phyloP scores from a whole-genome alignment of 495 filamentous ascomycete genomes.

The Penicillium tannophilum region DNA sequence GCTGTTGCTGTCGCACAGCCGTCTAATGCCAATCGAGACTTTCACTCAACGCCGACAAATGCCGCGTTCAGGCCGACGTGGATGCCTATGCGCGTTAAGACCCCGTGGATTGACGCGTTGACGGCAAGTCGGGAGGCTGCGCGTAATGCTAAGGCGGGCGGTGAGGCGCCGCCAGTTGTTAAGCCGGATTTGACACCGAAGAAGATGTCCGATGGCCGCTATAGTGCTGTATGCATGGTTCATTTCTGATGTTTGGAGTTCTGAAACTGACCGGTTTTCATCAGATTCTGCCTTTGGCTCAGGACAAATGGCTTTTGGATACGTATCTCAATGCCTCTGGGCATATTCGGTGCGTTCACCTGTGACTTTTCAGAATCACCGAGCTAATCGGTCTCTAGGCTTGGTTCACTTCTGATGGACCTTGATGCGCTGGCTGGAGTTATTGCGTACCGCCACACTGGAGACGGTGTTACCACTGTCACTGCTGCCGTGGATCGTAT shows the following conservation, averaged over 20 bases:
- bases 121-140: constrained; percentile 51
- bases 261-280: constrained; percentile 17
- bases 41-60: constrained; percentile 34
- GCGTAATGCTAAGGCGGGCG: constrained; percentile 29
- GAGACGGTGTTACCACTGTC: constrained; percentile 73
- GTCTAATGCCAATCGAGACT: constrained; percentile 23
- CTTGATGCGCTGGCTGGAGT: constrained; percentile 80
- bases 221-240: constrained; percentile 55
- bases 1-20: constrained; percentile 14
- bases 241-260: not conserved
- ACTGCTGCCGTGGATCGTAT: constrained; percentile 83
- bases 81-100: constrained; percentile 61
- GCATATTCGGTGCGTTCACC: constrained; percentile 54
- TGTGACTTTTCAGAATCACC: not conserved
- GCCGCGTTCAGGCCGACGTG: constrained; percentile 37
- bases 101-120: constrained; percentile 71
- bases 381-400: constrained; percentile 32
- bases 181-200: constrained; percentile 59
- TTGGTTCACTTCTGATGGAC: constrained; percentile 79
- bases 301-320: constrained; percentile 71
- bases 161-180: constrained; percentile 25
- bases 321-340: constrained; percentile 68
- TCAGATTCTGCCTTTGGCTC: constrained; percentile 65
- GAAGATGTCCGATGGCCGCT: constrained; percentile 66
- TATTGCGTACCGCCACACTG: constrained; percentile 81